phyloP scores from a whole-genome alignment of 305 asterid species.

The Nicotiana rustica region DNA sequence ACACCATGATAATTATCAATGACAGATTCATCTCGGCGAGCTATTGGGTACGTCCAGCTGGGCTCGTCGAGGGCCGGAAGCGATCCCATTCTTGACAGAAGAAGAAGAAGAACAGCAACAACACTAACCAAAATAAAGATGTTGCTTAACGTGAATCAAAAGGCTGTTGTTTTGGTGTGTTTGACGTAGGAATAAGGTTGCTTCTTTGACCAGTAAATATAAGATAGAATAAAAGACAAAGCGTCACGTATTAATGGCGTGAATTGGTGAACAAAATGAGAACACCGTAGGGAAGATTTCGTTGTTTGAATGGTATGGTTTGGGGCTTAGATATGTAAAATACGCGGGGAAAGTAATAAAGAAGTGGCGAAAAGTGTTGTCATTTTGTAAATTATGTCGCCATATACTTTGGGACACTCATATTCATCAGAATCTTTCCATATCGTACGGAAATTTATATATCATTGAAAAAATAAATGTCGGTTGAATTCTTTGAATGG shows the following conservation, averaged over 20 bases:
- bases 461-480: not conserved
- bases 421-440: not conserved
- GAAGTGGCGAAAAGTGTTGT: constrained; percentile 36
- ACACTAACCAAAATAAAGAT: too few species aligned
- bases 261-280: constrained; percentile 40
- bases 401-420: not conserved
- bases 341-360: not conserved
- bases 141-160: constrained; percentile 11
- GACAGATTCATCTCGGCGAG: constrained; percentile 82
- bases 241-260: constrained; percentile 26
- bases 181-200: constrained; percentile 24
- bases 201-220: constrained; percentile 5
- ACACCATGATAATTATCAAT: constrained; percentile 81
- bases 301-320: not conserved
- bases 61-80: constrained; percentile 48
- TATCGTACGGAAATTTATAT: not conserved
- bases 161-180: not conserved
- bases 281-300: constrained; percentile 37
- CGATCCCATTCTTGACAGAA: constrained; percentile 62
- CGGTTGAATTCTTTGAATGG: too few species aligned
- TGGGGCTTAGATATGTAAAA: not conserved
- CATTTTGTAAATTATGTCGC: constrained; percentile 45
- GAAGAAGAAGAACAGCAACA: too few species aligned
- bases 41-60: constrained; percentile 59
- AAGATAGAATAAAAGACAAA: not conserved